Base-by-base conservation (phyloP, 352 stramenopile genomes). In the Phytophthora cryptogea region DNA sequence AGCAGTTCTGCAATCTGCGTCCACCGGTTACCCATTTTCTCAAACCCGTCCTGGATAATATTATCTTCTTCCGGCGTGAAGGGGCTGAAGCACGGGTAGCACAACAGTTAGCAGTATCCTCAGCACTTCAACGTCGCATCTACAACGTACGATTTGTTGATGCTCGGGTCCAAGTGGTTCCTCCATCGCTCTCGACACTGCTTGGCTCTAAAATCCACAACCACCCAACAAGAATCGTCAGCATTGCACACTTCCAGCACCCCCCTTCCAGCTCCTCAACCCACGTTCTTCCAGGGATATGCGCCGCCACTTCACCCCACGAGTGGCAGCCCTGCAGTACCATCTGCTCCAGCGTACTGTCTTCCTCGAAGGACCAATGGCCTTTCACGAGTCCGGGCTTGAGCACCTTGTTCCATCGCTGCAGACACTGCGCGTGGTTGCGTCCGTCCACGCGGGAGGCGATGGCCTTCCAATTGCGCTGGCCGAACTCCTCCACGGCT, bases 111-210 rank as follows among this genome's bases (percentile, higher is more conserved):
- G 37, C 14, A 40, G 40, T 54, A 16, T 13, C n/a, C 48, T 32
- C 27, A 62, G 16, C 26, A 53, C 23, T 40, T 20, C 16, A 54
- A 45, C 23, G 23, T 57, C 27, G 27, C 20, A 5, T 48, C 36
- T 6, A 31, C 4, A 33, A 23, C 77, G 43, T 75, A 92, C 83
- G 68, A 72, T 77, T 90, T 90, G 68, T 89, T 92, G 58, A 98
- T 89, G 49, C 88, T 94, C 33, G 96, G 96, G 75, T 98, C 93
- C 52, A 98, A 81, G 70, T 98, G 95, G 73, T 98, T 98, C 31
- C 97, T 82, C 89, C 94, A 99, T 14, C 96, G 90, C 59, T 99
- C 95, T 8, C 96, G 88, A 60, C 96, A 99, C 68, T 98, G 96
- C 70, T 99, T 98, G 2, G 87, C 80, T 37, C 85, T 95, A 63